Evolutionary conservation across 306 rosid species (phyloP).

Genomic region (Cucurbita moschata): DNA sequence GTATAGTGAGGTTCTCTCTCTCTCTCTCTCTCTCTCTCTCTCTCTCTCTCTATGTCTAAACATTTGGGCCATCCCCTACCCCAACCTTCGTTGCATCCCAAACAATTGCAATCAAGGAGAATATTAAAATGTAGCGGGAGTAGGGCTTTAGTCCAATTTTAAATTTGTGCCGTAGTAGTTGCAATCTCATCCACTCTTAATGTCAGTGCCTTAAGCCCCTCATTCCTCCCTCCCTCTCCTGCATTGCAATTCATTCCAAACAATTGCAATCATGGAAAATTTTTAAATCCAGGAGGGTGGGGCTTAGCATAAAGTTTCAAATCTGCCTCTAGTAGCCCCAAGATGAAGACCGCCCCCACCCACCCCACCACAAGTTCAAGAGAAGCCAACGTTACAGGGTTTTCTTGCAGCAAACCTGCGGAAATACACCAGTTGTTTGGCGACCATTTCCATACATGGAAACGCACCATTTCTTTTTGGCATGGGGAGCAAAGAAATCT

Average conservation of each 20-base stretch:
- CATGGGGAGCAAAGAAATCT: constrained; percentile 83
- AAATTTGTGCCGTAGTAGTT: neutral
- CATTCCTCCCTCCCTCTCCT: neutral
- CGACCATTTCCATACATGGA: constrained; percentile 93
- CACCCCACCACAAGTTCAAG: neutral
- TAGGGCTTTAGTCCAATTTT: neutral
- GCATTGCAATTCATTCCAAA: neutral
- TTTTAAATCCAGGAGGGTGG: neutral
- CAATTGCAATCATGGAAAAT: neutral
- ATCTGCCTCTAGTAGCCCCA: neutral
- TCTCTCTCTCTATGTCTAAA: constrained; percentile 1
- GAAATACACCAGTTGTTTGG: constrained; percentile 91
- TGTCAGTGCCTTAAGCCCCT: neutral
- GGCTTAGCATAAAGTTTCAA: neutral
- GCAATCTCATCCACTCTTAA: neutral
- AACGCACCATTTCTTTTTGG: constrained; percentile 97
- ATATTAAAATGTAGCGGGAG: neutral
- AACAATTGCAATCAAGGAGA: neutral
- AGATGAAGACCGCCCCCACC: neutral
- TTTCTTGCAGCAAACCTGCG: constrained; percentile 49
- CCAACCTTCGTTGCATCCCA: neutral
- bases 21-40: too few species aligned
- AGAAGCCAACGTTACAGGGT: neutral
- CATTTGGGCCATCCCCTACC: neutral
- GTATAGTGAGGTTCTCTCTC: neutral